Evolutionary conservation across 192 early-diverging fungal species (phyloP), one percentile per base, ranked within the genome.

Genomic region (Coemansia sp.): DNA sequence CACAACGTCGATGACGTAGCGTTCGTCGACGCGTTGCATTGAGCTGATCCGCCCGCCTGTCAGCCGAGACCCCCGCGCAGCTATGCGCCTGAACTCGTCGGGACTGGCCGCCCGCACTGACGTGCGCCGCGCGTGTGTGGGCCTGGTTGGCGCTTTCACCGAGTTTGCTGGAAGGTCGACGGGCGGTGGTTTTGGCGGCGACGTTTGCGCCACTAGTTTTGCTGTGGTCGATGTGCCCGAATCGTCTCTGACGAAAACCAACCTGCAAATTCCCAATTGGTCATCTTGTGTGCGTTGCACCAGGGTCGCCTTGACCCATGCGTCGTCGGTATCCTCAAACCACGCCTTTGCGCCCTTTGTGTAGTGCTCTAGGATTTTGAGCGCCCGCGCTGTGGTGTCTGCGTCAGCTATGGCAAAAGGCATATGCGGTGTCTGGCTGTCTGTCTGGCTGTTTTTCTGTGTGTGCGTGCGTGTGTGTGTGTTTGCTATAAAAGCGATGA

Each of bases 291-390:
- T 71, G 40, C 78, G 63, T 66, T 81, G 78, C 39, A 71, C 69
- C 29, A 81, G 67, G 21, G 78, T 72, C 30, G 86, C 94, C 62
- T 89, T 86, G 59, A 92, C 81, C 92, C 93, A 98, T 28, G 89
- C 94, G 58, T 94, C 91, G 35, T 87, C 84, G 2, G 88, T 87
- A 66, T 98, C 92, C 58, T 86, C 84, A 71, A 96, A 93, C 94
- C 94, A 97, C 39, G 94, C 94, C 63, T 83, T 81, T 61, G 88
- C 88, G 34, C 90, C 91, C 60, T 87, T 86, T 56, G 84, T 82
- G 73, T 86, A 92, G 60, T 88, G 85, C 46, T 90, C 89, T 42
- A 92, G 74, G 33, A 75, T 65, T 48, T 81, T 81, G 59, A 74
- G 72, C 66, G 78, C 78, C 72, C 53, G 61, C 59, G 66, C 67